phyloP scores from a whole-genome alignment of 176 grass and related monocot genomes.

The Lolium perenne region DNA sequence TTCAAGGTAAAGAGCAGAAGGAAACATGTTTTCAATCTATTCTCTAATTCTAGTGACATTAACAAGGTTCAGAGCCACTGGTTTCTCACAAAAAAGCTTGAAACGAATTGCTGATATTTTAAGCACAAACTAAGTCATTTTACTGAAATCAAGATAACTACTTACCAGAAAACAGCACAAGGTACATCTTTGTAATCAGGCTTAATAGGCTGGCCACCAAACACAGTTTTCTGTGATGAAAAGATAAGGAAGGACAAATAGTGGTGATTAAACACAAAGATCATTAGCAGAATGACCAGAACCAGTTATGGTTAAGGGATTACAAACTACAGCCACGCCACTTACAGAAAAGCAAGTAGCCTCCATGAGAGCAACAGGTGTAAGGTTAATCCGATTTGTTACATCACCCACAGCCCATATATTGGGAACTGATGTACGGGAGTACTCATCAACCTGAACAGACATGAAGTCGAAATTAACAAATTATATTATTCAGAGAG shows the following conservation, averaged over 20 bases:
- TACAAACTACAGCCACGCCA: conserved; percentile 19
- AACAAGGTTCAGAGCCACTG: not conserved
- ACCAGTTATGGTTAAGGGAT: not conserved
- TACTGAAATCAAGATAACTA: not conserved
- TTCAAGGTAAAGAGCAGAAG: not conserved
- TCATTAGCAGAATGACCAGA: not conserved
- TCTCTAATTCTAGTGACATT: not conserved
- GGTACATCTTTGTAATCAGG: conserved; percentile 87
- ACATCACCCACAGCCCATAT: conserved; percentile 99
- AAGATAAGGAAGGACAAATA: conserved; percentile 30
- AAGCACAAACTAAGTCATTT: not conserved
- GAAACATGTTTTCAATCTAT: not conserved
- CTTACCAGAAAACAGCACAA: conserved; percentile 95
- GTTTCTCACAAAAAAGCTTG: not conserved
- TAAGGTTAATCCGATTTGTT: conserved; percentile 93
- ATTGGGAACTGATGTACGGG: conserved; percentile 67
- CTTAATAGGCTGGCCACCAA: conserved; percentile 82
- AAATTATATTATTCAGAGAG: conserved; percentile 22
- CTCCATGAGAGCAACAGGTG: conserved; percentile 97
- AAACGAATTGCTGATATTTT: not conserved
- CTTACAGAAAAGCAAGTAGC: conserved; percentile 96
- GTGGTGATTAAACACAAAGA: conserved; percentile 12
- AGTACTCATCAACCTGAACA: conserved; percentile 94
- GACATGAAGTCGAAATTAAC: not conserved
- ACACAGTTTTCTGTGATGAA: conserved; percentile 88